Evolutionary conservation across 257 asterid genomes (phyloP).

Genomic region (Ophiorrhiza pumila): DNA sequence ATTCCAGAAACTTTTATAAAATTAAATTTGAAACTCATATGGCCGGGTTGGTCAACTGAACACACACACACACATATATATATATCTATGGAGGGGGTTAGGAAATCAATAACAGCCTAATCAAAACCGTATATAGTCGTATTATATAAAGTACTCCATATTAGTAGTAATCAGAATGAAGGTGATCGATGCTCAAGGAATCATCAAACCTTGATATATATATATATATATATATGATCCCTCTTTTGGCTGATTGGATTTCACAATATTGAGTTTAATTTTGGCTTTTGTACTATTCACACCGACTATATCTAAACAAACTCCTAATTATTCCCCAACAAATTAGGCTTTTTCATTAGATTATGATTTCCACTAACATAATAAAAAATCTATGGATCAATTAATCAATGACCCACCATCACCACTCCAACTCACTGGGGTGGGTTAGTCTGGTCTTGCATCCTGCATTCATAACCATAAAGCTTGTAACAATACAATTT

Average conservation of each 20-base stretch:
- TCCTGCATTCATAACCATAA: constrained; percentile 9
- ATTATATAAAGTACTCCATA: too few relatives aligned
- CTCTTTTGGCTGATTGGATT: constrained; percentile 10
- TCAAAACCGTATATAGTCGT: neutral
- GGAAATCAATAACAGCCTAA: neutral
- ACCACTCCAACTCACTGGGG: neutral
- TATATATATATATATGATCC: too few relatives aligned
- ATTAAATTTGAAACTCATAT: neutral
- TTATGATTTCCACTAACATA: constrained; percentile 2
- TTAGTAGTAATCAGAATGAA: constrained; percentile 12
- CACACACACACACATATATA: too few relatives aligned
- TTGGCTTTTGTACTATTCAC: neutral
- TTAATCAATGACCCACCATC: constrained; percentile 14
- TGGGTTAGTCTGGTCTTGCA: constrained; percentile 1
- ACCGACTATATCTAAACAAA: neutral
- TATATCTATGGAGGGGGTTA: neutral
- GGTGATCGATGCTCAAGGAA: constrained; percentile 10
- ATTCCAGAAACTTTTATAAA: neutral
- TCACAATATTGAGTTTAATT: constrained; percentile 7
- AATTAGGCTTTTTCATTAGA: constrained; percentile 32
- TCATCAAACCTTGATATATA: too few relatives aligned
- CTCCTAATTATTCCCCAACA: constrained; percentile 26
- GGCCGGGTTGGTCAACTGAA: neutral
- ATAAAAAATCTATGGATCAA: constrained; percentile 10
- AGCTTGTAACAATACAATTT: too few relatives aligned